Evolutionary conservation across 345 rosid species (phyloP).

Genomic region (Acer negundo): DNA sequence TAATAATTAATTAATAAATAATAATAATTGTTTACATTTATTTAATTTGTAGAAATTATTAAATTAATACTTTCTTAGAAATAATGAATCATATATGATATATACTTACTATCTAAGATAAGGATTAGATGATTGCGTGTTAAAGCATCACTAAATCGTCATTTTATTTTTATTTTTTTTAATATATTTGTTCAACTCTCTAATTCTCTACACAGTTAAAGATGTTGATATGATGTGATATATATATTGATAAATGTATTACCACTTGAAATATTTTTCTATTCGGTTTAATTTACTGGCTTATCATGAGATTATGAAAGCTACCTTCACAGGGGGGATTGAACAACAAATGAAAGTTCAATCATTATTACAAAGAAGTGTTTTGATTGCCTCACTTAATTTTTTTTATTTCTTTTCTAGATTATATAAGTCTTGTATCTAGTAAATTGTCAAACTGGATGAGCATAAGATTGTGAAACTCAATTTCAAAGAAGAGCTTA

Average conservation of each 20-base stretch:
- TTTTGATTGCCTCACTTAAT: no score
- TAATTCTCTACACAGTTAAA: neutral
- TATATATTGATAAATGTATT: neutral
- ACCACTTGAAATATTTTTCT: neutral
- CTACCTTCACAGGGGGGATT: neutral
- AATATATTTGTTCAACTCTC: neutral
- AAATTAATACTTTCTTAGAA: neutral
- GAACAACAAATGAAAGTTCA: no score
- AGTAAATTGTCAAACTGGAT: no score
- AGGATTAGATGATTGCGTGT: constrained; percentile 27
- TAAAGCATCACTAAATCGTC: constrained; percentile 33
- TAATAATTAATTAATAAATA: no score
- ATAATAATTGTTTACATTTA: neutral
- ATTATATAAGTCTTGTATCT: no score
- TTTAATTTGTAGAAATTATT: neutral
- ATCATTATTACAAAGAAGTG: no score
- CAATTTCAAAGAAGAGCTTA: no score
- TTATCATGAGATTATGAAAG: constrained; percentile 1
- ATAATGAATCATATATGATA: neutral
- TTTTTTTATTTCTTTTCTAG: no score
- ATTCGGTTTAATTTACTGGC: neutral
- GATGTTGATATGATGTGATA: neutral
- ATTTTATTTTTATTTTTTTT: neutral
- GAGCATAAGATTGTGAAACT: no score
- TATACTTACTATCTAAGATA: constrained; percentile 25